These are phyloP conservation scores for Hirsutella thompsonii DNA, from an alignment of 2,329 filamentous ascomycete species.

Conservation along the genomic window DNA sequence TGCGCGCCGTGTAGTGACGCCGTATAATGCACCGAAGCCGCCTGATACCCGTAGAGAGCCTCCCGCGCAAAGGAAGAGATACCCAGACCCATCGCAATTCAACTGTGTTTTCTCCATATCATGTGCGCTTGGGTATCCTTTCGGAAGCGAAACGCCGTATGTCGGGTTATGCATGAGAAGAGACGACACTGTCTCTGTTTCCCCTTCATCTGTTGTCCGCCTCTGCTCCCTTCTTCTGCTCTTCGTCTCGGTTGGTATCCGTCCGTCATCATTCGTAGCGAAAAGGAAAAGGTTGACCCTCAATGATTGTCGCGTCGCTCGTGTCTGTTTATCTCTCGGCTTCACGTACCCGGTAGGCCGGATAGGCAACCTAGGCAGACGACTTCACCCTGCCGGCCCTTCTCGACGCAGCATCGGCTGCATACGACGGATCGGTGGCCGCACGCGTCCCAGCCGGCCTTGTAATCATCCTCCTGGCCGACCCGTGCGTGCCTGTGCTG, in stretches of 20 bases:
- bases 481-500: slow-evolving; percentile 4
- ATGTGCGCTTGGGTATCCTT: no score
- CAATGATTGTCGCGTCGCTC: no score
- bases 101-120: no score
- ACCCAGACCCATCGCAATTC: no score
- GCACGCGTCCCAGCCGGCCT: slow-evolving; percentile 22
- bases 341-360: slow-evolving; percentile 24
- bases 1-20: no score
- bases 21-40: no score
- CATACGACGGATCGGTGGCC: slow-evolving; percentile 45
- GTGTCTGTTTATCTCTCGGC: neutral
- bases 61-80: no score
- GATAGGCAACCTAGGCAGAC: slow-evolving; percentile 52
- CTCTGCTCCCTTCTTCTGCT: neutral
- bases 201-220: no score
- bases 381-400: slow-evolving; percentile 49
- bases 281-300: slow-evolving; percentile 1
- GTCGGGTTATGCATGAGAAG: no score
- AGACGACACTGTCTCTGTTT: no score
- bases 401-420: slow-evolving; percentile 56
- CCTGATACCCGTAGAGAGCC: no score
- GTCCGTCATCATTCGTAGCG: slow-evolving; percentile 4
- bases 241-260: neutral
- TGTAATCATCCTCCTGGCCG: neutral
- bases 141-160: no score